A percentile compares a stretch with the other conserved stretches of the same genome.
These are phyloP conservation scores for Telfairia occidentalis DNA, from an alignment of 331 rosid species.

Conservation along the genomic window DNA sequence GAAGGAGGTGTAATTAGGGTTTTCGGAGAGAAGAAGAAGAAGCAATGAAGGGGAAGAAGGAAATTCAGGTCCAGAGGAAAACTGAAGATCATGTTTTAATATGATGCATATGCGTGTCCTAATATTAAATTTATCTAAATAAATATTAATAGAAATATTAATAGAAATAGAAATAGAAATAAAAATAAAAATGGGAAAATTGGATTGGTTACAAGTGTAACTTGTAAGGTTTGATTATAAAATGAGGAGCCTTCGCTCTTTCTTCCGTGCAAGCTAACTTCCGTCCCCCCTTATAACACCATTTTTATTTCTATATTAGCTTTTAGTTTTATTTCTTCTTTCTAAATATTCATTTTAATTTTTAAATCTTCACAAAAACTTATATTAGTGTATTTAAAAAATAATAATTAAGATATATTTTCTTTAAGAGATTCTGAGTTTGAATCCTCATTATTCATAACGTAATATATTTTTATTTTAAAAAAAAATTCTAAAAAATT, in stretches of 20 bases:
- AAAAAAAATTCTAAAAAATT: too few species aligned
- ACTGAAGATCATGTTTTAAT: conserved; percentile 26
- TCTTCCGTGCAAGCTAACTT: background rate
- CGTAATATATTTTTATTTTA: too few species aligned
- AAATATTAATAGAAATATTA: background rate
- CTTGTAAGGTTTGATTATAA: background rate
- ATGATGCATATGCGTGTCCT: conserved; percentile 11
- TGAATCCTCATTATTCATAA: too few species aligned
- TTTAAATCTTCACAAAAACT: background rate
- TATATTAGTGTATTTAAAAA: too few species aligned
- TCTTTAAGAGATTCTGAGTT: too few species aligned
- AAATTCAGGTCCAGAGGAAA: conserved; percentile 37
- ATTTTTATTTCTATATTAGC: background rate
- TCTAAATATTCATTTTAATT: too few species aligned
- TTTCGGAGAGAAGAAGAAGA: conserved; percentile 31
- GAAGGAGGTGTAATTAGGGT: conserved; percentile 64
- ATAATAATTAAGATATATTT: too few species aligned
- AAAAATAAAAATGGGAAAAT: background rate
- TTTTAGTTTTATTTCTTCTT: background rate
- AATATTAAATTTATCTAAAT: background rate
- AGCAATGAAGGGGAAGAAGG: conserved; percentile 20
- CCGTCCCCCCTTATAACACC: background rate
- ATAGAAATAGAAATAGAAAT: background rate
- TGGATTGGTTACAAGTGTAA: too few species aligned
- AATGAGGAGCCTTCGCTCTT: background rate